Evolutionary conservation across 2,329 filamentous ascomycete species (phyloP), one percentile per base, ranked within the genome.

Genomic region (Xenoacremonium recifei): DNA sequence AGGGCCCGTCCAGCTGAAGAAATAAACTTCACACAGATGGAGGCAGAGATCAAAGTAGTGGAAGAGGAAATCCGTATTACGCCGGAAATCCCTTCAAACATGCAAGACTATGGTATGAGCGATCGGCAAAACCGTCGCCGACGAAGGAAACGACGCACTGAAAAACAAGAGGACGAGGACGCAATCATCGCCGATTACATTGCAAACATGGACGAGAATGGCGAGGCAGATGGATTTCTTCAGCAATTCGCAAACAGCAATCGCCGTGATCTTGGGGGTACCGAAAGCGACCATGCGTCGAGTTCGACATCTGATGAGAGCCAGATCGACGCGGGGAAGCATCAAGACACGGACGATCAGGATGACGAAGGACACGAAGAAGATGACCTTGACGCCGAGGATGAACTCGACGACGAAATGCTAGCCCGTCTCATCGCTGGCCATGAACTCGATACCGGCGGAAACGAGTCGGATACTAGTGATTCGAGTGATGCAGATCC

Each of bases 141-240:
- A 12, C 50, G 29, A 34, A 48, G 50, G 45, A 51, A 49, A 48
- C 23, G 49, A 55, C 41, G 33, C 21, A 21, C 29, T 3, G 30
- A 23, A 35, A 25, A 32, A 7, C 44, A 47, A 18, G 45, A 51
- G 3, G 70, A 75, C 6, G 75, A 84, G 15, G 78, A 82, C 29
- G 76, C 72, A 1, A 69, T 82, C 31, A 66, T 83, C 52, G 76
- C 79, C 2, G 87, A 91, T 55, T 90, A 90, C 53, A 83, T 89
- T 55, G 75, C 78, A 32, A 88, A 89, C 47, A 72, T 87, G 55
- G 65, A 65, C 15, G 71, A 71, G 2, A 71, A 73, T 35, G 70
- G 68, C 19, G 66, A 69, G 53, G 73, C 79, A 7, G 81, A 89
- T 48, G 82, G 84, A 29, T 64, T 84, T 18, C 61, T 86, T 21